phyloP scores from a whole-genome alignment of 257 asterid genomes.

The Petunia axillaris region DNA sequence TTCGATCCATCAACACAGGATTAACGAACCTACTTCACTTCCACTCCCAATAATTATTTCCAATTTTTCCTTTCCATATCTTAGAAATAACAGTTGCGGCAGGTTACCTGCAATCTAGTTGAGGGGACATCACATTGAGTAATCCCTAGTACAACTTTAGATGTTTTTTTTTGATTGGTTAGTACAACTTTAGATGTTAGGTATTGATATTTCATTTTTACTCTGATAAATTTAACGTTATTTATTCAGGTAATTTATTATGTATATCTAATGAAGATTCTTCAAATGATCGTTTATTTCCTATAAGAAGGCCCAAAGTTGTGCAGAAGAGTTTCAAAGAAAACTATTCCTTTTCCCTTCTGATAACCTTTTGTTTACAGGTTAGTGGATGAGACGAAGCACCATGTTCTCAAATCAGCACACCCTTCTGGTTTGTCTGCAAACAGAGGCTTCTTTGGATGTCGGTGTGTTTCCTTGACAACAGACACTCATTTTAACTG shows the following conservation, averaged over 20 bases:
- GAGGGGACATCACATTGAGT: background rate
- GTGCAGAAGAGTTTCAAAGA: background rate
- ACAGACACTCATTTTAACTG: constrained; percentile 10
- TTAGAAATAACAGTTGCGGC: constrained; percentile 12
- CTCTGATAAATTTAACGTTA: background rate
- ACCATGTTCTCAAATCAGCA: constrained; percentile 79
- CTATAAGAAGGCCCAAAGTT: background rate
- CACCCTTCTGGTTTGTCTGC: constrained; percentile 99
- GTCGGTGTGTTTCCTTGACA: constrained; percentile 59
- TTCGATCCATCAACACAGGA: constrained; percentile 5
- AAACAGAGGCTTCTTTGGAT: constrained; percentile 94
- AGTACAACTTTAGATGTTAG: constrained; percentile 17
- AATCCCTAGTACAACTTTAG: constrained; percentile 16
- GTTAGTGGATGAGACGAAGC: constrained; percentile 85
- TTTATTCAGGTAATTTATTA: background rate
- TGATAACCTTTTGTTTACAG: constrained; percentile 44
- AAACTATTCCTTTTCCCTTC: constrained; percentile 9
- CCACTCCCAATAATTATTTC: constrained; percentile 11
- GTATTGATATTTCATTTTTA: background rate
- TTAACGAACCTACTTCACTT: constrained; percentile 11
- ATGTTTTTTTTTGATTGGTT: background rate
- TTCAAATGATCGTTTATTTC: background rate
- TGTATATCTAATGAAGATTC: background rate
- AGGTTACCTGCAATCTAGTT: background rate
- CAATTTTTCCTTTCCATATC: background rate